A percentile compares a stretch with the other conserved stretches of the same genome.
Conservation (phyloP, 768 basidiomycete species). For the Collybia sp. region DNA sequence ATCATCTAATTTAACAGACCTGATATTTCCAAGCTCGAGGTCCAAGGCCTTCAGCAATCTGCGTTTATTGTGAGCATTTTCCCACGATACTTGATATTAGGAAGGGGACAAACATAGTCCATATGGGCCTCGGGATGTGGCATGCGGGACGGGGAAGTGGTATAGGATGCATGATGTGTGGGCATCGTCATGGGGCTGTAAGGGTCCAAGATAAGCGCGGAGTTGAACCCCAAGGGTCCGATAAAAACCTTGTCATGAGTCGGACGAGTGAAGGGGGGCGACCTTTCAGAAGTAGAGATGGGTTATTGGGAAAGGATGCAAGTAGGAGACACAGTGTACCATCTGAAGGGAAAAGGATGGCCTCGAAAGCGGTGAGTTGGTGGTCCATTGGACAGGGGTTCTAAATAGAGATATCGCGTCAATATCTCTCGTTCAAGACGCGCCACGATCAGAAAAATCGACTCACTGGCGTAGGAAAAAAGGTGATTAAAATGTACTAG, state of each 20-base stretch:
- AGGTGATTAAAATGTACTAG: slow-evolving; percentile 11
- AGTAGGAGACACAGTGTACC: slow-evolving; percentile 23
- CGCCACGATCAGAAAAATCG: not conserved
- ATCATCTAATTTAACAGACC: slow-evolving; percentile 29
- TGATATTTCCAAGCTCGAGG: slow-evolving; percentile 70
- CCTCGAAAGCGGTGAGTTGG: slow-evolving; percentile 56
- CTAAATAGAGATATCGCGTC: not conserved
- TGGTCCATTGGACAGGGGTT: slow-evolving; percentile 43
- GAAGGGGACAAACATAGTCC: slow-evolving; percentile 52
- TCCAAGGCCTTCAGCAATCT: slow-evolving; percentile 70
- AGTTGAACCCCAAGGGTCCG: slow-evolving; percentile 6
- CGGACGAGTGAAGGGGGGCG: slow-evolving; percentile 69
- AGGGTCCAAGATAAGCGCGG: slow-evolving; percentile 2
- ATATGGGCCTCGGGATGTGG: slow-evolving; percentile 84
- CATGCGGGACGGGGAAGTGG: slow-evolving; percentile 49
- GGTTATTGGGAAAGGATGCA: not conserved
- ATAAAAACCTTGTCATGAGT: slow-evolving; percentile 64
- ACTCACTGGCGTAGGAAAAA: not conserved
- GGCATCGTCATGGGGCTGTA: slow-evolving; percentile 39
- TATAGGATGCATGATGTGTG: slow-evolving; percentile 39
- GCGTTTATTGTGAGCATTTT: not conserved
- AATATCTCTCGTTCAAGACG: not conserved
- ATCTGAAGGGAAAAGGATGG: slow-evolving; percentile 76
- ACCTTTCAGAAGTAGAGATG: slow-evolving; percentile 26
- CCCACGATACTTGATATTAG: too few relatives aligned